These are phyloP conservation scores for Acrodontium crateriforme DNA, from an alignment of 2,329 filamentous ascomycete species.

Conservation along the genomic window DNA sequence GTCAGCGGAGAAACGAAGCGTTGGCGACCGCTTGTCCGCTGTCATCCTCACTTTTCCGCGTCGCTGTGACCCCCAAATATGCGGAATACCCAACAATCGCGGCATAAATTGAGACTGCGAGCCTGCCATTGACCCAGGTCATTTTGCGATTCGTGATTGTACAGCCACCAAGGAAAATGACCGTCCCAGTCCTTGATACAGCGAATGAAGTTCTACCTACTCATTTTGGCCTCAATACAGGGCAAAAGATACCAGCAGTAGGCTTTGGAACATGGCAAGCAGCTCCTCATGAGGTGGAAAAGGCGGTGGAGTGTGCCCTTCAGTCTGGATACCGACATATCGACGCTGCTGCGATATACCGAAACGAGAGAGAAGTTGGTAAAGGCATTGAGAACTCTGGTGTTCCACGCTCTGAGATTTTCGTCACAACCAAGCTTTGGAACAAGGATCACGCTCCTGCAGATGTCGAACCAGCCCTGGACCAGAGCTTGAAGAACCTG, in stretches of 20 bases:
- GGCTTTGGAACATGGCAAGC: conserved; percentile 45
- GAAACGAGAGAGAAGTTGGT: conserved; percentile 53
- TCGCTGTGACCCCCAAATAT: too few species aligned
- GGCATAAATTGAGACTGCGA: too few species aligned
- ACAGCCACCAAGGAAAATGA: too few species aligned
- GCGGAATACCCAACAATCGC: too few species aligned
- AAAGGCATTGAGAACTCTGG: conserved; percentile 49
- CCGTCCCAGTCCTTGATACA: too few species aligned
- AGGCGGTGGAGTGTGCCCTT: conserved; percentile 32
- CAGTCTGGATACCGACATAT: conserved; percentile 43
- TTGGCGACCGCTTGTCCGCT: too few species aligned
- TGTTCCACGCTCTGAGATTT: conserved; percentile 50
- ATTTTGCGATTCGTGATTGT: too few species aligned
- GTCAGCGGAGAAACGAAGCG: too few species aligned
- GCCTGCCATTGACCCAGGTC: too few species aligned
- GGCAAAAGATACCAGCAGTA: conserved; percentile 23
- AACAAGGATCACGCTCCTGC: conserved; percentile 49
- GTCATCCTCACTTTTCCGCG: too few species aligned
- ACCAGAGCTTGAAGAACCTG: conserved; percentile 46
- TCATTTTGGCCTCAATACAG: conserved; percentile 23
- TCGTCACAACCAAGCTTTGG: conserved; percentile 46
- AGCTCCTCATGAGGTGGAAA: conserved; percentile 32
- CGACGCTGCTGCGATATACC: conserved; percentile 23
- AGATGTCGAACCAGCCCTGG: conserved; percentile 47
- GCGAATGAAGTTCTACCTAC: too few species aligned